Base-by-base conservation (phyloP, 2,329 filamentous ascomycete genomes). In the Lachnellula occidentalis region DNA sequence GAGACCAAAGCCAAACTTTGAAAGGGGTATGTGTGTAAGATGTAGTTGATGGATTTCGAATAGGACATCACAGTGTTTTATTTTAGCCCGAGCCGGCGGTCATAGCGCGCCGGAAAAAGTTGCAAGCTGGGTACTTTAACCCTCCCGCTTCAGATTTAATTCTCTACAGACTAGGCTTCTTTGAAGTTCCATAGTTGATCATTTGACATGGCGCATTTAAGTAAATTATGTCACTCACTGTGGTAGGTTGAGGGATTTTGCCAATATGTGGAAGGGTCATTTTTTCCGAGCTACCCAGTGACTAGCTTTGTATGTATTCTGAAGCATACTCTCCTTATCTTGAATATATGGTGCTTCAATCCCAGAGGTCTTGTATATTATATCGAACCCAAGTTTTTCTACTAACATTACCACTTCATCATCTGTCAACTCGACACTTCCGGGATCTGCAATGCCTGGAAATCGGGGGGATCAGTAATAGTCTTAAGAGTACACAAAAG, bases 251-350 rank as follows among this genome's bases (percentile, higher is more conserved):
- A 15, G 12, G 5, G 19, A 21, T 19, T 43, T 14, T 43, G 36
- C 17, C 56, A 27, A n/a, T 48, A 27, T 27, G 21, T 55, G 58
- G 45, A 62, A 31, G 27, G 55, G 27, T 60, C 50, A 67, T 52
- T 74, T 73, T 73, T 95, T 99, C 58, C 86, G 82, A 34, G 89
- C 92, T 27, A 95, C 77, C 94, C 94, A 99, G 58, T 88, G 84
- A 52, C 85, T 88, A 15, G 89, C 89, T 57, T 77, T 78, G 70
- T 97, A 99, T 5, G 82, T 79, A 54, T 87, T 94, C 68, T 87
- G 86, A 64, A 96, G 73, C 90, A 99, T 94, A 66, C 91, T 96
- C 50, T 83, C 74, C 14, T 79, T 73, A 66, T 97, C 89, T 63
- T 91, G 88, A 47, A 97, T 94, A 68, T 99, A 99, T 7, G 91